Evolutionary conservation across 2,329 filamentous ascomycete genomes (phyloP).

Genomic region (Aaosphaeria arxii): DNA sequence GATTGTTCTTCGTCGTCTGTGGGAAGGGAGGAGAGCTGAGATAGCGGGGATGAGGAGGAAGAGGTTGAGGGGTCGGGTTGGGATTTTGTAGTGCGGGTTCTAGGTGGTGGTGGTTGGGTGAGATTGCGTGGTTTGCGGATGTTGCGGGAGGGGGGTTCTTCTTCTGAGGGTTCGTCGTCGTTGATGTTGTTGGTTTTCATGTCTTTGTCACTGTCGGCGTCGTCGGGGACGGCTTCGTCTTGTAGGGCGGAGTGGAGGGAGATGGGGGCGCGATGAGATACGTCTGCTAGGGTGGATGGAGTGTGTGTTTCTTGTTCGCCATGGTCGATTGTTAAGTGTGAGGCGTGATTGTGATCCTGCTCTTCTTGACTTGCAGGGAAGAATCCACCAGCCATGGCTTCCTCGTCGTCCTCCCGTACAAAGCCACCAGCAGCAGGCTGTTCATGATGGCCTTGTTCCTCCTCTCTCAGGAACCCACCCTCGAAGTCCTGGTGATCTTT

Average conservation of each 20-base stretch:
- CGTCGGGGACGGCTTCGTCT: slow-evolving; percentile 7
- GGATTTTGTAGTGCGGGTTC: slow-evolving; percentile 6
- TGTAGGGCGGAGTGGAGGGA: slow-evolving; percentile 33
- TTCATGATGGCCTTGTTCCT: slow-evolving; percentile 11
- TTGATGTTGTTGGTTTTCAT: slow-evolving; percentile 43
- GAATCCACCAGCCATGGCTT: slow-evolving; percentile 34
- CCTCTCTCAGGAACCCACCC: slow-evolving; percentile 40
- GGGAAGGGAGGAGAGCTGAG: background rate
- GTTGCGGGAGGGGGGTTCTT: background rate
- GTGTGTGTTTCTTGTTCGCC: slow-evolving; percentile 16
- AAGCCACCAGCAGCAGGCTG: slow-evolving; percentile 11
- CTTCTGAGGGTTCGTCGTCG: background rate
- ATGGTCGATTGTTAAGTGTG: slow-evolving; percentile 31
- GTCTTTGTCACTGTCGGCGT: slow-evolving; percentile 2
- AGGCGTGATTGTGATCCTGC: slow-evolving; percentile 13
- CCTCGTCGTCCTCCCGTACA: slow-evolving; percentile 16
- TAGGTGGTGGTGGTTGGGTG: slow-evolving; percentile 2
- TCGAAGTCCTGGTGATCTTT: slow-evolving; percentile 33
- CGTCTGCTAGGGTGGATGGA: slow-evolving; percentile 6
- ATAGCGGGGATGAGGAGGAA: background rate
- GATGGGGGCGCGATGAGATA: slow-evolving; percentile 26
- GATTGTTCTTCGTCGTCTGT: background rate
- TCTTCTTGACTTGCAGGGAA: slow-evolving; percentile 36
- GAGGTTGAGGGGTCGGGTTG: background rate
- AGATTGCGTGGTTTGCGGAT: slow-evolving; percentile 1